phyloP scores from a whole-genome alignment of 352 stramenopile species.

The Thalassiosira livingstoniorum region DNA sequence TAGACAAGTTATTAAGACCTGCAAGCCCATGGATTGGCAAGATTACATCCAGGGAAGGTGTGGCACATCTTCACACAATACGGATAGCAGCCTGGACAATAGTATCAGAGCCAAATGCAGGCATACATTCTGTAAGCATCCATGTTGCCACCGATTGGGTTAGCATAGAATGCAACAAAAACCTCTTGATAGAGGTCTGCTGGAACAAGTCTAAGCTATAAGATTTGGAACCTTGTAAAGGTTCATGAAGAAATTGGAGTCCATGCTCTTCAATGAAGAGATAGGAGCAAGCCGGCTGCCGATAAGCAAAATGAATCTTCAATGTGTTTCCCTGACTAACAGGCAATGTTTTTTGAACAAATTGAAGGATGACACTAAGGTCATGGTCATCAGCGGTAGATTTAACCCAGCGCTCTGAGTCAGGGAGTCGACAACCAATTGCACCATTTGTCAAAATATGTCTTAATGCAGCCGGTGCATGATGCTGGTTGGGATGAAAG shows the following conservation, averaged over 20 bases:
- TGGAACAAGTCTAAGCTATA: conserved; percentile 24
- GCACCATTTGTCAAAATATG: conserved; percentile 8
- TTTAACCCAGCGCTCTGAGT: background rate
- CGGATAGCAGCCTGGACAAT: conserved; percentile 15
- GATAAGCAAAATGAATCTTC: background rate
- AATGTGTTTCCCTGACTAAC: background rate
- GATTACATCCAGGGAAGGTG: conserved; percentile 18
- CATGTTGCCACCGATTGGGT: conserved; percentile 28
- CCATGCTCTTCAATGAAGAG: conserved; percentile 4
- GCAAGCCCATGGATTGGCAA: conserved; percentile 2
- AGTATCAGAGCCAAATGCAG: conserved; percentile 24
- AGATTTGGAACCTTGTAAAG: background rate
- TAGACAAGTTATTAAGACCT: background rate
- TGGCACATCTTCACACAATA: conserved; percentile 18
- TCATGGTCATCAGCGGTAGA: background rate
- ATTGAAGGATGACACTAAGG: background rate
- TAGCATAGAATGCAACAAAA: conserved; percentile 46
- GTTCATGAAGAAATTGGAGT: conserved; percentile 2
- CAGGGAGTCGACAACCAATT: background rate
- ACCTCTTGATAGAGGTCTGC: conserved; percentile 19
- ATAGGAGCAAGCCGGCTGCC: background rate
- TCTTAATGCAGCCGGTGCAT: background rate
- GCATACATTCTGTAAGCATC: conserved; percentile 2
- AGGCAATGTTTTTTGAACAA: background rate
- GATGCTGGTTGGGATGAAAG: background rate